phyloP scores from a whole-genome alignment of 176 grass and related monocot genomes.

The Phoenix dactylifera region DNA sequence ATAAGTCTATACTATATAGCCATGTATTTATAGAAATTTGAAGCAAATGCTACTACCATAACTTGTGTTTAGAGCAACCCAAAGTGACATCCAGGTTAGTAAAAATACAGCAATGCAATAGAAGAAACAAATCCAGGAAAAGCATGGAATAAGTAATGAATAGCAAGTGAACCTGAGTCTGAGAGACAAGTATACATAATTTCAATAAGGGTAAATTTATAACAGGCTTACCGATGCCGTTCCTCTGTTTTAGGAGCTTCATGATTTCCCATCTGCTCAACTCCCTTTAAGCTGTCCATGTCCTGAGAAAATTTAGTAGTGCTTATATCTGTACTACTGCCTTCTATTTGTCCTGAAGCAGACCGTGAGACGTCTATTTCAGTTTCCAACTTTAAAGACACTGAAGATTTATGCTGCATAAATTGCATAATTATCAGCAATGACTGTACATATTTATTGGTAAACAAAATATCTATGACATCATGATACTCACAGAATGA shows the following conservation, averaged over 20 bases:
- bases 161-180: too few species aligned
- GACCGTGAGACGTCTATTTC: conserved; percentile 21
- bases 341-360: conserved; percentile 15
- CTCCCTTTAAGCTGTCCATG: conserved; percentile 16
- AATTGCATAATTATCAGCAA: conserved; percentile 6
- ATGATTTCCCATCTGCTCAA: conserved; percentile 25
- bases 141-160: conserved; percentile 17
- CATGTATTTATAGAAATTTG: too few species aligned
- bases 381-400: conserved; percentile 20
- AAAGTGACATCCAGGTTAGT: conserved; percentile 8
- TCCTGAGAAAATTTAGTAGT: conserved; percentile 13
- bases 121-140: not conserved
- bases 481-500: not conserved
- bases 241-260: conserved; percentile 17
- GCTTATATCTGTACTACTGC: conserved; percentile 12
- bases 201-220: too few species aligned
- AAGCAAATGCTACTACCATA: too few species aligned
- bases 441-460: conserved; percentile 1
- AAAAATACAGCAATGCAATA: too few species aligned
- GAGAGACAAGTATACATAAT: too few species aligned
- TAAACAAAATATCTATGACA: conserved; percentile 11
- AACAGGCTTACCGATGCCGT: conserved; percentile 26
- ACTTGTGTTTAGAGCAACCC: too few species aligned
- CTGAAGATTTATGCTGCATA: conserved; percentile 29
- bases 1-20: too few species aligned